Evolutionary conservation across 306 rosid genomes (phyloP), one percentile per base, ranked within the genome.

Genomic region (Ormosia emarginata): DNA sequence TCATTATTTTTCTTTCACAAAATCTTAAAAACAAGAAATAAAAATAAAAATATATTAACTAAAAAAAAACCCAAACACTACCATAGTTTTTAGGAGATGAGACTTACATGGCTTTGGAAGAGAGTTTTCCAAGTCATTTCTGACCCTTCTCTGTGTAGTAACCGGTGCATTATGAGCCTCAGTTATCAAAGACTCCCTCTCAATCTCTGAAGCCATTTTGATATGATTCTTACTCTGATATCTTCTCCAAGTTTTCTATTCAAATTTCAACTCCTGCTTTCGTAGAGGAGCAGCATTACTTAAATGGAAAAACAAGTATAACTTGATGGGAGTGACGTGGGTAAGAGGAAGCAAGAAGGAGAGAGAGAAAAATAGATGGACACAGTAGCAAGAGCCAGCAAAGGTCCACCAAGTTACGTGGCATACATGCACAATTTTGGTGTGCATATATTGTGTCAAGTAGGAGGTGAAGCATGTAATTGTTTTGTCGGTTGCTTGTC

Each of bases 51-150:
- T 24, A 24, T 24, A 24, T 24, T 24, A 24, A 24, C 24, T 24
- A 24, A 24, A 24, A 24, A 24, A 24, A 24, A 24, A 24, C 0
- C 24, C 24, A 24, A 24, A 24, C 24, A 1, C 24, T 24, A 24
- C 24, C 24, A 0, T 24, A 61, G 37, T 13, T 32, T 44, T 34
- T 9, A 9, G 5, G n/a, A 2, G 7, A 33, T 37, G 34, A 59
- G 63, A 82, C 74, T 79, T 29, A 91, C 98, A 91, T 72, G 98
- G 97, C 79, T 95, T 95, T 4, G 95, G 93, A 46, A 95, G 80
- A 41, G 87, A 58, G 80, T 80, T 63, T 77, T 93, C 98, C 88
- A 95, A 86, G 87, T 93, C 97, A 39, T 32, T 79, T 63, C 95
- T 86, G 71, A 95, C 86, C 85, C 63, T 91, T 77, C 98, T 87